These are phyloP conservation scores for Plantago coronopus DNA, from an alignment of 305 asterid species.

Conservation along the genomic window DNA sequence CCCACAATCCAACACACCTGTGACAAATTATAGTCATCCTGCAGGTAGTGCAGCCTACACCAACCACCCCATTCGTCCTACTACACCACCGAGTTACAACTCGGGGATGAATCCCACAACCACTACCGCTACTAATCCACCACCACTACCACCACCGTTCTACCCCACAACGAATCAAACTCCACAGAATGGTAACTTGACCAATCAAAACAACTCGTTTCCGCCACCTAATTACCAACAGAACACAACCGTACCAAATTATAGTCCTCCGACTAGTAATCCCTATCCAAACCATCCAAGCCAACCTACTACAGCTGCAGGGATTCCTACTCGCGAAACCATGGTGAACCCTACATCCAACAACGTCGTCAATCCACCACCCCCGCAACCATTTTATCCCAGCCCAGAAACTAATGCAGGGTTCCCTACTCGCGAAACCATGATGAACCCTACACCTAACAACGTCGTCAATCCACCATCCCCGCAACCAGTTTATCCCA, in stretches of 20 bases:
- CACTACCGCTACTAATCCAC: too few relatives aligned
- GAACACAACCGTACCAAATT: conserved; percentile 12
- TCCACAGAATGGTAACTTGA: too few relatives aligned
- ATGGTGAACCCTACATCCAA: conserved; percentile 3
- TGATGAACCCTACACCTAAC: conserved; percentile 1
- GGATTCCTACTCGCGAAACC: conserved; percentile 19
- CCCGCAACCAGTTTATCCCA: conserved; percentile 15
- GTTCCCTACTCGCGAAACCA: conserved; percentile 19
- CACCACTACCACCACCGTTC: background rate
- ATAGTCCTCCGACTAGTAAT: conserved; percentile 11
- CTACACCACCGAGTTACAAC: too few relatives aligned
- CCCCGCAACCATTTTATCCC: conserved; percentile 18
- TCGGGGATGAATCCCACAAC: too few relatives aligned
- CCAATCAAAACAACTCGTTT: conserved; percentile 4
- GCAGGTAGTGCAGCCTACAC: background rate
- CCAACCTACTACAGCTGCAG: too few relatives aligned
- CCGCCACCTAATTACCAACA: background rate
- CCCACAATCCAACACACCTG: conserved; percentile 11
- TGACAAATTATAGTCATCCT: background rate
- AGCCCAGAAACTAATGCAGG: background rate
- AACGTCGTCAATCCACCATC: conserved; percentile 8
- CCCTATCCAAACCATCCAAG: background rate
- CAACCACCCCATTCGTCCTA: conserved; percentile 2
- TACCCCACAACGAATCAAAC: background rate
- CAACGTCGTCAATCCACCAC: conserved; percentile 5